Evolutionary conservation across 306 rosid species (phyloP).

Genomic region (Rosa persica): DNA sequence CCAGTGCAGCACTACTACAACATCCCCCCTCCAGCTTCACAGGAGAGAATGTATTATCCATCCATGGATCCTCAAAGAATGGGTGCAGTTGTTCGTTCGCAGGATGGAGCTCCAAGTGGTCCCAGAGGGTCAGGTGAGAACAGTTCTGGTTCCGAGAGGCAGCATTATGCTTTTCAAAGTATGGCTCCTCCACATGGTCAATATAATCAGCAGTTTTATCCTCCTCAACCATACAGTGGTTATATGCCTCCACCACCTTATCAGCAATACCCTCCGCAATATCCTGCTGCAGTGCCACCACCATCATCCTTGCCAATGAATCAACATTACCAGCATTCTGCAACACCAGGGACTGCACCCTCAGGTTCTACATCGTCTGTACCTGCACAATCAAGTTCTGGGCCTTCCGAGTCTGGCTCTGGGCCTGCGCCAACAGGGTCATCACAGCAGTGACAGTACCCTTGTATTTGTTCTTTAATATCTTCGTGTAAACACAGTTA

Average conservation of each 20-base stretch:
- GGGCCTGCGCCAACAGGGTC: slow-evolving; percentile 30
- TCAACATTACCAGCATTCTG: slow-evolving; percentile 58
- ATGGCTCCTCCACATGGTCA: slow-evolving; percentile 76
- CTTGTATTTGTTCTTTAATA: not conserved
- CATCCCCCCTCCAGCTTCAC: slow-evolving; percentile 77
- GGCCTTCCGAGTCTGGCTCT: slow-evolving; percentile 19
- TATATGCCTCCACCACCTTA: slow-evolving; percentile 64
- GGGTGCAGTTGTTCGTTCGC: slow-evolving; percentile 76
- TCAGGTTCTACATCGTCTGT: slow-evolving; percentile 44
- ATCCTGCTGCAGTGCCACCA: slow-evolving; percentile 46
- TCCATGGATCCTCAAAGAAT: slow-evolving; percentile 98
- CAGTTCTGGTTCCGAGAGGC: slow-evolving; percentile 55
- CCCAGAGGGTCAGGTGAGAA: slow-evolving; percentile 61
- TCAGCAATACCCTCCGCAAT: slow-evolving; percentile 60
- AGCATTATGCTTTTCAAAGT: slow-evolving; percentile 51
- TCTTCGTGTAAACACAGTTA: not conserved
- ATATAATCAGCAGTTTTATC: slow-evolving; percentile 57
- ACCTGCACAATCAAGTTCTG: slow-evolving; percentile 23
- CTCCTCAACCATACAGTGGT: slow-evolving; percentile 55
- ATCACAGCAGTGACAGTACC: slow-evolving; percentile 36
- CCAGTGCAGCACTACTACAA: slow-evolving; percentile 45
- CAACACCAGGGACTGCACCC: slow-evolving; percentile 21
- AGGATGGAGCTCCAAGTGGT: slow-evolving; percentile 63
- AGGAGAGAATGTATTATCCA: slow-evolving; percentile 72
- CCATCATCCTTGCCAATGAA: slow-evolving; percentile 44